These are phyloP conservation scores for Lentinula lateritia DNA, from an alignment of 768 basidiomycete genomes.

Conservation along the genomic window DNA sequence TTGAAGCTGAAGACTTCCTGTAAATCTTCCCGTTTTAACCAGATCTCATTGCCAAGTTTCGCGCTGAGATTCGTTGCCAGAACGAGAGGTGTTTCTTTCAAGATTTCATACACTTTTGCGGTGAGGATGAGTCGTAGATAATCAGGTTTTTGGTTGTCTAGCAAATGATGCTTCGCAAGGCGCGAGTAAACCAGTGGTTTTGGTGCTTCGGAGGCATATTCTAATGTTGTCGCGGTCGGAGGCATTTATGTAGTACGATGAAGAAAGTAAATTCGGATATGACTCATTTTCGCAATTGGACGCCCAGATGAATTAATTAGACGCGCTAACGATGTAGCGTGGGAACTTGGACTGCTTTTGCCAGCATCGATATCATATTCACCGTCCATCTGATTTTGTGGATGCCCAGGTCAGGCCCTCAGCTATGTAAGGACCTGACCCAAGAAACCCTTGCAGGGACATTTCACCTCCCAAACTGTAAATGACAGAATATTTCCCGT, in stretches of 20 bases:
- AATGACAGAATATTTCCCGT: no score
- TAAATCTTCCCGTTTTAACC: conserved; percentile 95
- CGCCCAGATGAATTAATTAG: background rate
- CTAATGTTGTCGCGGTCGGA: conserved; percentile 45
- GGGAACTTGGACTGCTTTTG: no score
- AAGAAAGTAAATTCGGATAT: background rate
- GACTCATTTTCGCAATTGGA: background rate
- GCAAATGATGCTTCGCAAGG: conserved; percentile 58
- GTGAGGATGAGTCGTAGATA: conserved; percentile 85
- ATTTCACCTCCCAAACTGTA: no score
- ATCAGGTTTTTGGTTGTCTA: conserved; percentile 69
- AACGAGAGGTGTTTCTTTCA: conserved; percentile 88
- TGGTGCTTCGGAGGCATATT: conserved; percentile 67
- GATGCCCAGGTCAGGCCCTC: no score
- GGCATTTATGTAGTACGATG: conserved; percentile 24
- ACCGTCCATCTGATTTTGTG: no score
- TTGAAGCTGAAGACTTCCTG: conserved; percentile 99
- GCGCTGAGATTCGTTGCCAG: conserved; percentile 81
- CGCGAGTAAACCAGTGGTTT: conserved; percentile 63
- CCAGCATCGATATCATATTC: no score
- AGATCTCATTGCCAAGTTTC: conserved; percentile 88
- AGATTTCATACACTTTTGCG: conserved; percentile 86
- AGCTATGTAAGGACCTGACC: no score
- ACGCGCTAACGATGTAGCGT: background rate
- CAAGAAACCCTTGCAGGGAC: no score